These are phyloP conservation scores for Arthrobotrys megalospora DNA, from an alignment of 2,329 filamentous ascomycete genomes.

Conservation along the genomic window DNA sequence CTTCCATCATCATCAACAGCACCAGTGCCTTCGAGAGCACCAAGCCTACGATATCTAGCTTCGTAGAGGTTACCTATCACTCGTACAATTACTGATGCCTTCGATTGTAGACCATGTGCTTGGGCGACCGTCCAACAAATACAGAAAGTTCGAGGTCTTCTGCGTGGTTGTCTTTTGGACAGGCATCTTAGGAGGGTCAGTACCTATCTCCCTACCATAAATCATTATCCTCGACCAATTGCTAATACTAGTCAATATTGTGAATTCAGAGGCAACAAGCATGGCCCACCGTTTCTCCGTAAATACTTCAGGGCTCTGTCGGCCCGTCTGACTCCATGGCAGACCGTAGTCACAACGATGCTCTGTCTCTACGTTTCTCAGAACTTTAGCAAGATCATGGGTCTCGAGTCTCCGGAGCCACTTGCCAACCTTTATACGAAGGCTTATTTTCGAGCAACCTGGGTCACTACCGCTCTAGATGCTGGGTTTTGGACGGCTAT, in stretches of 20 bases:
- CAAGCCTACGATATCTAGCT: not conserved
- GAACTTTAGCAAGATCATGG: conserved; percentile 93
- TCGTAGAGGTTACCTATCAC: not conserved
- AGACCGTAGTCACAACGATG: conserved; percentile 87
- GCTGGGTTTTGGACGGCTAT: conserved; percentile 99
- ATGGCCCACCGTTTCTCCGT: conserved; percentile 85
- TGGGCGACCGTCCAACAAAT: conserved; percentile 89
- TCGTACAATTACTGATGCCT: conserved; percentile 25
- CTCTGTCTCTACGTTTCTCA: conserved; percentile 91
- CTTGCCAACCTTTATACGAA: conserved; percentile 93
- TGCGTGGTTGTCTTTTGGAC: conserved; percentile 94
- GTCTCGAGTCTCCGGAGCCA: conserved; percentile 92
- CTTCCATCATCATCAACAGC: not conserved
- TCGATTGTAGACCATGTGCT: conserved; percentile 82
- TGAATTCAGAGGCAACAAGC: conserved; percentile 79
- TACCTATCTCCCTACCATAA: conserved; percentile 24
- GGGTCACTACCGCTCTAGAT: conserved; percentile 93
- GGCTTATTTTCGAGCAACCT: conserved; percentile 95
- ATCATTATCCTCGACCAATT: conserved; percentile 10
- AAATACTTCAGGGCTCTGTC: conserved; percentile 80
- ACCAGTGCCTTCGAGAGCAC: not conserved
- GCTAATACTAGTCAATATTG: conserved; percentile 63
- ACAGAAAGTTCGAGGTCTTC: conserved; percentile 91
- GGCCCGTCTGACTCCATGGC: conserved; percentile 85
- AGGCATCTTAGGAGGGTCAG: conserved; percentile 82